phyloP scores from a whole-genome alignment of 1,284 basidiomycete genomes.

The Volvariella volvacea region DNA sequence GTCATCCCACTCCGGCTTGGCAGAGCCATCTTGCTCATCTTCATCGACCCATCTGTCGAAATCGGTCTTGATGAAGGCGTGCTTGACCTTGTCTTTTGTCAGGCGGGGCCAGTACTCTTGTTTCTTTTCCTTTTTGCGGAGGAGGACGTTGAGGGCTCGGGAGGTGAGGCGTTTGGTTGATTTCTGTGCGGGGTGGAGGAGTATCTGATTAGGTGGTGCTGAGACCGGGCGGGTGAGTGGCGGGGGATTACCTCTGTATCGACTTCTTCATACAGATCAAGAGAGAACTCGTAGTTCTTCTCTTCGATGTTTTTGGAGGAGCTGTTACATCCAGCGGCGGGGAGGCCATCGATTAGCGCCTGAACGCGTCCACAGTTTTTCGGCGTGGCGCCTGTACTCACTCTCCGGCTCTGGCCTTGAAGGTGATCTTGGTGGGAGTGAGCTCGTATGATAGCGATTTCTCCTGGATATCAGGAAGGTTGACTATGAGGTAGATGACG shows the following conservation, averaged over 20 bases:
- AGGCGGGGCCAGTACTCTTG: constrained; percentile 86
- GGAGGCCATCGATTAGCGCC: too few relatives aligned
- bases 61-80: constrained; percentile 83
- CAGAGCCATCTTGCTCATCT: constrained; percentile 80
- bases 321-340: constrained; percentile 29
- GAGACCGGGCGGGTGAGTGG: neutral
- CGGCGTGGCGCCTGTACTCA: too few relatives aligned
- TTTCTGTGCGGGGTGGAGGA: constrained; percentile 44
- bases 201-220: constrained; percentile 2
- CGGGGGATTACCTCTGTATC: constrained; percentile 54
- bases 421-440: constrained; percentile 55
- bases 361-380: too few relatives aligned
- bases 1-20: constrained; percentile 36
- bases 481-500: constrained; percentile 77
- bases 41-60: constrained; percentile 93
- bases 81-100: constrained; percentile 72
- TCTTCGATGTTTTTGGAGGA: constrained; percentile 45
- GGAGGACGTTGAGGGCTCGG: constrained; percentile 58
- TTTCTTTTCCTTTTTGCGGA: constrained; percentile 76
- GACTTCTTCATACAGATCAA: constrained; percentile 72
- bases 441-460: constrained; percentile 58
- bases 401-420: constrained; percentile 70
- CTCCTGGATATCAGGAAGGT: constrained; percentile 74
- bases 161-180: constrained; percentile 59
- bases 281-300: constrained; percentile 64